Base-by-base conservation (phyloP, 768 basidiomycete genomes). In the Termitomyces sp. region DNA sequence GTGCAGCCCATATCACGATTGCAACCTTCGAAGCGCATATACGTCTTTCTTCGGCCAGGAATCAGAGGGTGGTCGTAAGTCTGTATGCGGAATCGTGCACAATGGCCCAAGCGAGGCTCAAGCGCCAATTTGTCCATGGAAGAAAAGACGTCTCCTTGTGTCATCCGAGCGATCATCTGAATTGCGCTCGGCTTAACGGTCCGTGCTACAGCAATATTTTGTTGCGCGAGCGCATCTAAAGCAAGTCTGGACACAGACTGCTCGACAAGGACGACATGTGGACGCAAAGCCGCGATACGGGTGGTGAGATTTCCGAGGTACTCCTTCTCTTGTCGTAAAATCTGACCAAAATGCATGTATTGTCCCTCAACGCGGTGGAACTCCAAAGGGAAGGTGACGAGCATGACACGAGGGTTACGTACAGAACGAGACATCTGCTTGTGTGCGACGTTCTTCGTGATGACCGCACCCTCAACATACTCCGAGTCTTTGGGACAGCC, bases 1-100 rank as follows among this genome's bases (percentile, higher is more conserved):
- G 97, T 98, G 63, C 95, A 98, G 0, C 95, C 95, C 82, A 93
- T 89, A 61, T 97, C 93, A 50, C 84, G 83, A 67, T 84, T 89
- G 66, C 95, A 97, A 2, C 96, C 96, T 72, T 99, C 97, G 66
- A 99, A 98, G 1, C 97, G 88, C 93, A 99, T 95, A 68, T 93
- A 91, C 0, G 96, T 93, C 77, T 99, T 99, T 56, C 97, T 82
- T 18, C 82, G 83, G 20, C 94, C 95, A n/a, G 95, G 94, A 42
- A 98, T 99, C 40, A 95, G 79, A 13, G 85, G 81, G 71, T 99
- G 95, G 62, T 98, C 96, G 69, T 90, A 98, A 0, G 97, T 97
- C 71, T 97, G 94, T 6, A 98, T 82, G 34, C 87, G 81, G 71
- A 93, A 96, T 20, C 84, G 82, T 6, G 84, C 76, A 67, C 95